Conservation (phyloP, 2,329 filamentous ascomycete genomes). For the Cercospora brassicicola region DNA sequence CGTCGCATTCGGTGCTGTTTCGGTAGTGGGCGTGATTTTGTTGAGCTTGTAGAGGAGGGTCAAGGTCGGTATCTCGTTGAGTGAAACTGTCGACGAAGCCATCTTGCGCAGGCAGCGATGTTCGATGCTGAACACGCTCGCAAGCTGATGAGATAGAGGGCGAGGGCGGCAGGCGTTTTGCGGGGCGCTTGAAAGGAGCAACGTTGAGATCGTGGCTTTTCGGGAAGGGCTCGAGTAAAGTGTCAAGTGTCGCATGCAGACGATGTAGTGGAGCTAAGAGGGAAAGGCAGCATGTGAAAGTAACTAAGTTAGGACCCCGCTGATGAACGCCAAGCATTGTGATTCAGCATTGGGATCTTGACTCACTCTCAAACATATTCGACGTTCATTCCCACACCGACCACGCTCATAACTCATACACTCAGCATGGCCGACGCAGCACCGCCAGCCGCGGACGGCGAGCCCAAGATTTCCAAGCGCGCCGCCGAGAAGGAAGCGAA, state of each 20-base stretch:
- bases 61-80: conserved; percentile 63
- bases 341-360: conserved; percentile 1
- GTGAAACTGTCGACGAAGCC: conserved; percentile 37
- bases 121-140: not conserved
- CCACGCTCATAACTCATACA: not conserved
- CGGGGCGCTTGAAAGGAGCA: not conserved
- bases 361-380: conserved; percentile 4
- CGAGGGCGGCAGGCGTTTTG: not conserved
- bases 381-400: not conserved
- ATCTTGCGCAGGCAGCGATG: conserved; percentile 5
- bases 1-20: conserved; percentile 46
- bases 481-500: conserved; percentile 53
- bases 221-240: not conserved
- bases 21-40: conserved; percentile 44
- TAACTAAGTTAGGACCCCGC: not conserved
- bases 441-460: conserved; percentile 22
- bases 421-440: conserved; percentile 35
- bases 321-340: conserved; percentile 1
- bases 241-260: conserved; percentile 6
- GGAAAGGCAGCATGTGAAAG: not conserved
- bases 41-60: conserved; percentile 64
- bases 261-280: not conserved
- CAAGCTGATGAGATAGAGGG: not conserved
- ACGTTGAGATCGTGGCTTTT: conserved; percentile 10
- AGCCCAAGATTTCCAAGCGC: conserved; percentile 48